Conservation (phyloP, 2,329 filamentous ascomycete genomes). For the Emergomyces orientalis region DNA sequence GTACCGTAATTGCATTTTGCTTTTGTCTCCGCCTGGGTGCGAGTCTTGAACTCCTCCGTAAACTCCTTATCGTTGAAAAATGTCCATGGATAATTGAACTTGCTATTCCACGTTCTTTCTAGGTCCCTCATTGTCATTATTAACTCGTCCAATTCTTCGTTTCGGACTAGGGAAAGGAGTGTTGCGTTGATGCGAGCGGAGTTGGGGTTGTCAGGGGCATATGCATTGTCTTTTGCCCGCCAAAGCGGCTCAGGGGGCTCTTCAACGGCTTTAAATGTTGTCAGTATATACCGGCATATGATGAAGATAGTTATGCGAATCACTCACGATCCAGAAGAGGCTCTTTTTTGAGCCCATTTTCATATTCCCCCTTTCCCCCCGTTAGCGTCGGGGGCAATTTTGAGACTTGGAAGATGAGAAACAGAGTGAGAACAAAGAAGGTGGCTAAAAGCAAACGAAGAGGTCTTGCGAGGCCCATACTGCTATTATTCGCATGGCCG, state of each 20-base stretch:
- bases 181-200: slow-evolving; percentile 88
- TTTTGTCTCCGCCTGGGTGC: slow-evolving; percentile 72
- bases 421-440: slow-evolving; percentile 64
- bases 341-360: slow-evolving; percentile 61
- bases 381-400: slow-evolving; percentile 42
- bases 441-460: slow-evolving; percentile 68
- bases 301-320: slow-evolving; percentile 1
- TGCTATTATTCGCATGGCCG: slow-evolving; percentile 18
- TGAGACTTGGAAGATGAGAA: slow-evolving; percentile 68
- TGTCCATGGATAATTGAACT: slow-evolving; percentile 99
- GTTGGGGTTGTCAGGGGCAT: slow-evolving; percentile 63
- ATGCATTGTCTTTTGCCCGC: slow-evolving; percentile 64
- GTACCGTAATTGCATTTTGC: slow-evolving; percentile 78
- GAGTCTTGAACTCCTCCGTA: slow-evolving; percentile 80
- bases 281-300: slow-evolving; percentile 13
- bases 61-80: slow-evolving; percentile 98
- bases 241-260: slow-evolving; percentile 72
- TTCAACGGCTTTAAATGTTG: slow-evolving; percentile 53
- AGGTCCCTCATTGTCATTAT: slow-evolving; percentile 82
- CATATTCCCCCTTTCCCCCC: slow-evolving; percentile 24
- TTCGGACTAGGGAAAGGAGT: slow-evolving; percentile 81
- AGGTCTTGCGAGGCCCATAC: slow-evolving; percentile 76
- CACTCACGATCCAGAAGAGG: slow-evolving; percentile 76
- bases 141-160: slow-evolving; percentile 77
- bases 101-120: slow-evolving; percentile 91